Conservation (phyloP, 257 asterid genomes). For the Verbascum thapsus region DNA sequence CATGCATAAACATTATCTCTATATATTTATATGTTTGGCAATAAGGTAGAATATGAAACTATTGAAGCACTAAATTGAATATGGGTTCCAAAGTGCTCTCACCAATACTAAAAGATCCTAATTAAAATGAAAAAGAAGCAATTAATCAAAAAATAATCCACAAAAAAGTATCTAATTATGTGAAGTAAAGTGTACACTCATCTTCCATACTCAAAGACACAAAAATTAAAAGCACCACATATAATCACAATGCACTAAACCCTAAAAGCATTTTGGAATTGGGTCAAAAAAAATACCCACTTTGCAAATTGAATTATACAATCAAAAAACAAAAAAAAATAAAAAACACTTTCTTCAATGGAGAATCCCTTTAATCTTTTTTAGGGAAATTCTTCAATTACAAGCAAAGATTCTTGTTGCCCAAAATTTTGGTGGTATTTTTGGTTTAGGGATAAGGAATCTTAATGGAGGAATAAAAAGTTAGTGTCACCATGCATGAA, state of each 20-base stretch:
- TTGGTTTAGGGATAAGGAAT: conserved; percentile 55
- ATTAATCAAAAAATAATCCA: no score
- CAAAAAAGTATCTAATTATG: conserved; percentile 13
- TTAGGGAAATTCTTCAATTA: no score
- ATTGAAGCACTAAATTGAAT: no score
- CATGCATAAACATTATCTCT: no score
- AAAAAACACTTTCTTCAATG: conserved; percentile 5
- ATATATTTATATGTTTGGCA: no score
- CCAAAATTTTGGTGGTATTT: conserved; percentile 28
- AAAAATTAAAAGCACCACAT: conserved; percentile 36
- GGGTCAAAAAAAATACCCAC: conserved; percentile 52
- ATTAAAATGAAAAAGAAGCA: no score
- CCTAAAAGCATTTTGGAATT: conserved; percentile 38
- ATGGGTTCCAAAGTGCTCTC: no score
- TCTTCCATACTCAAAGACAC: conserved; percentile 45
- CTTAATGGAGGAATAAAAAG: conserved; percentile 41
- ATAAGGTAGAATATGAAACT: no score
- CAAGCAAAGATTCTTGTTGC: conserved; percentile 43
- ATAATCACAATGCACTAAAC: conserved; percentile 63
- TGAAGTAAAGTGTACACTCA: conserved; percentile 60
- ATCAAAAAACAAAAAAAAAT: conserved; percentile 22
- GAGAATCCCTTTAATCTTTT: neutral
- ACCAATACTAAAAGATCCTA: no score
- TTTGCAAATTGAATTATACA: conserved; percentile 34
- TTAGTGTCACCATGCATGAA: conserved; percentile 39